A percentile compares a stretch with the other conserved stretches of the same genome.
Conservation (phyloP, 2,329 filamentous ascomycete species). For the Colletotrichum sp. region DNA sequence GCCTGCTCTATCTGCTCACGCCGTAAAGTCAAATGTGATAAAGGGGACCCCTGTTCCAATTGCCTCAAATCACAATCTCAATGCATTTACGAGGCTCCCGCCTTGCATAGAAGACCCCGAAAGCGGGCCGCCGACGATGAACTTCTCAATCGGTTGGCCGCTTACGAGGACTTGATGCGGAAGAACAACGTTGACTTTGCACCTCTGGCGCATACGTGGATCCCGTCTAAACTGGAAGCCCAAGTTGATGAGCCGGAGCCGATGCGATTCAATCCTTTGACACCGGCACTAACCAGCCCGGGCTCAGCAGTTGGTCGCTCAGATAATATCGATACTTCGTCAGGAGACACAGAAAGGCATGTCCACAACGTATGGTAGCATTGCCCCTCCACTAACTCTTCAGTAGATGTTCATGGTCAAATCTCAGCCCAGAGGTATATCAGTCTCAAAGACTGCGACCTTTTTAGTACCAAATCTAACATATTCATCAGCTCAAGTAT, state of each 20-base stretch:
- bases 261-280: background rate
- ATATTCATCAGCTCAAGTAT: background rate
- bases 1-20: conserved; percentile 40
- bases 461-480: background rate
- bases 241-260: background rate
- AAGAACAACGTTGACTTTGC: conserved; percentile 28
- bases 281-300: background rate
- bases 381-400: background rate
- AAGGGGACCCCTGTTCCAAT: conserved; percentile 45
- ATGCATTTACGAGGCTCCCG: conserved; percentile 28
- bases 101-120: conserved; percentile 25
- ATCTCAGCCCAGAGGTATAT: background rate
- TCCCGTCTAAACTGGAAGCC: conserved; percentile 20
- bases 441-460: rapidly evolving
- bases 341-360: background rate
- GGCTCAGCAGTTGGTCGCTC: background rate
- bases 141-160: conserved; percentile 24
- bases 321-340: background rate
- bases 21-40: conserved; percentile 48
- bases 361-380: background rate
- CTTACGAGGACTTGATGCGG: conserved; percentile 32
- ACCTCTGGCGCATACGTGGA: conserved; percentile 27
- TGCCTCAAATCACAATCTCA: conserved; percentile 39
- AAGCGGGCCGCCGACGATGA: conserved; percentile 32
- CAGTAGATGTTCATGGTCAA: background rate